Base-by-base conservation (phyloP, 495 filamentous ascomycete genomes). In the Rusavskia elegans region DNA sequence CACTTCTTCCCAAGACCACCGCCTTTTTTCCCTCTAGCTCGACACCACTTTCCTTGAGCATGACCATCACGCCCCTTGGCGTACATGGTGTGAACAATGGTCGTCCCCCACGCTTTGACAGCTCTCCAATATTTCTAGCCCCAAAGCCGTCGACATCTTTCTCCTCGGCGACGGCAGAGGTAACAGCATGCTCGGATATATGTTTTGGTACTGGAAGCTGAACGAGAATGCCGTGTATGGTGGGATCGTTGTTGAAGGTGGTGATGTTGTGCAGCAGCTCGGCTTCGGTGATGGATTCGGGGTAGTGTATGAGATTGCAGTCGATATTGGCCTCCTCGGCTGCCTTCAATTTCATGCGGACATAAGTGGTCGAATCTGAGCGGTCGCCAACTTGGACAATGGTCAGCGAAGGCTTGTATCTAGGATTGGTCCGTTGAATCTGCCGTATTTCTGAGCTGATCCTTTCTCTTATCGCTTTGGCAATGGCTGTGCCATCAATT, bases 131-230 rank as follows among this genome's bases (percentile, higher is more conserved):
- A 66, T 95, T 97, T 56, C 77, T 73, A 29, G 85, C 80, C 39
- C 93, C 90, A 64, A 98, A 98, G 53, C 92, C 92, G 72, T 98
- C 92, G 29, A 98, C 92, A 76, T 97, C 92, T 70, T 98, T 98
- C 68, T 87, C 84, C 59, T 87, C 84, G 27, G 85, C 77, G 17
- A 98, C 92, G 11, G 85, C 81, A 27, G 87, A 92, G 45, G 93
- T 98, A 59, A 98, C 73, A 3, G 79, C 70, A 62, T 90, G 84
- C 69, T 97, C 92, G 51, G 87, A 85, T 55, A 98, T 82, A 61
- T 92, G 83, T 57, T 77, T 78, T 2, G 93, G 92, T 14, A 98
- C 69, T 6, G 92, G 92, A 45, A 98, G 68, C 67, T 98, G 92
- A 48, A 98, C 89, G 38, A 98, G 76, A 58, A 97, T 89, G 57